Evolutionary conservation across 176 grass and related monocot species (phyloP).

Genomic region (Dendrocalamus sinicus): DNA sequence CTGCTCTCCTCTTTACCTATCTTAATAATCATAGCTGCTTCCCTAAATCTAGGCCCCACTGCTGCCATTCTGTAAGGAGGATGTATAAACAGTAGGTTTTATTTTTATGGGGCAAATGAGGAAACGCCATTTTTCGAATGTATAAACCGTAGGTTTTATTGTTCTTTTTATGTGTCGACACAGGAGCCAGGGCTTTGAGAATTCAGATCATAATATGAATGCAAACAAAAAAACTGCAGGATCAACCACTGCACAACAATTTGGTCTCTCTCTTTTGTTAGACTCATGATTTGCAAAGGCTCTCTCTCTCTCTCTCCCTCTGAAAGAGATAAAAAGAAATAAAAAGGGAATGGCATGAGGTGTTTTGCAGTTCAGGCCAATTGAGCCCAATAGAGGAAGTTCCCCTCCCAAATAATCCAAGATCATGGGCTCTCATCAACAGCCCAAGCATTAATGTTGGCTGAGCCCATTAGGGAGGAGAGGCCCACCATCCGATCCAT

Average conservation of each 20-base stretch:
- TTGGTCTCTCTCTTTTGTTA: not conserved
- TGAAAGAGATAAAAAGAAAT: no score
- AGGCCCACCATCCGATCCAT: not conserved
- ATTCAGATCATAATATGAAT: not conserved
- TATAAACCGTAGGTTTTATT: not conserved
- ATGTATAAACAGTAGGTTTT: not conserved
- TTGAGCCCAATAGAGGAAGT: not conserved
- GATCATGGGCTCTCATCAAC: not conserved
- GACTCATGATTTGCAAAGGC: not conserved
- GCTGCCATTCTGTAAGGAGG: not conserved
- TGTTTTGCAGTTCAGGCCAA: not conserved
- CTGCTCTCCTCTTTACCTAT: slow-evolving; percentile 32
- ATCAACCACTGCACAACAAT: no score
- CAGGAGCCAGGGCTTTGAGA: not conserved
- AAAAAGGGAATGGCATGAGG: no score
- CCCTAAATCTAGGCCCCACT: slow-evolving; percentile 8
- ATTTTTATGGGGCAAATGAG: no score
- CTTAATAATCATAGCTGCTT: slow-evolving; percentile 23
- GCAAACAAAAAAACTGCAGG: not conserved
- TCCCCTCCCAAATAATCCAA: not conserved
- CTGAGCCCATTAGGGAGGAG: not conserved
- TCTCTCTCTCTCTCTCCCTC: no score
- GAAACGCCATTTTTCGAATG: no score
- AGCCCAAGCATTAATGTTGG: not conserved
- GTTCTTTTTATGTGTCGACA: not conserved